Evolutionary conservation across 2,329 filamentous ascomycete species (phyloP).

Genomic region (Gliomastix tumulicola): DNA sequence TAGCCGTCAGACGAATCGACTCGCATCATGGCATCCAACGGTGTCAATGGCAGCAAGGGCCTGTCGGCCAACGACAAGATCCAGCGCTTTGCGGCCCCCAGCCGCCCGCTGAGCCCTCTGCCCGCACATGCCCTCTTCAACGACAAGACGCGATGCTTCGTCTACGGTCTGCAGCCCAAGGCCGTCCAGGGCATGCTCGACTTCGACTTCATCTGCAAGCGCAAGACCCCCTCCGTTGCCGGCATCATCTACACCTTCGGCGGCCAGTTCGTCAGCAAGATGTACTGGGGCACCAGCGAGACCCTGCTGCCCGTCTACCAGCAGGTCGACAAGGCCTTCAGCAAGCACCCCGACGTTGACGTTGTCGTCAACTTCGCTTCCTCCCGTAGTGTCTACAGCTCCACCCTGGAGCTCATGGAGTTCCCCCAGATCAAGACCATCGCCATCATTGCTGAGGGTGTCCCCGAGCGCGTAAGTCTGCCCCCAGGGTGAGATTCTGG

Average conservation of each 20-base stretch:
- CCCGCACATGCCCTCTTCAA: slow-evolving; percentile 91
- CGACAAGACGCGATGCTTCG: slow-evolving; percentile 99
- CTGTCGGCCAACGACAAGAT: slow-evolving; percentile 96
- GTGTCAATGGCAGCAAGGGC: slow-evolving; percentile 40
- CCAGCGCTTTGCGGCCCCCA: slow-evolving; percentile 88
- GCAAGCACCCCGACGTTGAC: slow-evolving; percentile 96
- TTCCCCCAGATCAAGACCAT: slow-evolving; percentile 96
- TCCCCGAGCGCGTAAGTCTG: slow-evolving; percentile 81
- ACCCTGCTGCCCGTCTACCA: slow-evolving; percentile 98
- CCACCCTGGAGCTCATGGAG: slow-evolving; percentile 98
- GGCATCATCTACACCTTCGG: slow-evolving; percentile 99
- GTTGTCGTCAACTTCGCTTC: slow-evolving; percentile 99
- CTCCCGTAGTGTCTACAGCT: slow-evolving; percentile 96
- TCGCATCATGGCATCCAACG: too few species aligned
- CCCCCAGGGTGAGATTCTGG: too few species aligned
- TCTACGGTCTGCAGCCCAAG: slow-evolving; percentile 97
- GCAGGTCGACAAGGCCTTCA: slow-evolving; percentile 82
- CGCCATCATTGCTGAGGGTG: slow-evolving; percentile 98
- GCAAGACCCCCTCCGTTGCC: slow-evolving; percentile 88
- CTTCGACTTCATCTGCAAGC: slow-evolving; percentile 99
- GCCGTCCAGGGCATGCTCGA: slow-evolving; percentile 92
- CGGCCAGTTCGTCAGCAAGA: slow-evolving; percentile 99
- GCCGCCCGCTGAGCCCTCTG: slow-evolving; percentile 83
- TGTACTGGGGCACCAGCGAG: slow-evolving; percentile 99
- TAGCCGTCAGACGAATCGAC: too few species aligned